Evolutionary conservation across 1,139 yeast genomes (phyloP), one percentile per base, ranked within the genome.

Genomic region (Magnusiomyces suaveolens): DNA sequence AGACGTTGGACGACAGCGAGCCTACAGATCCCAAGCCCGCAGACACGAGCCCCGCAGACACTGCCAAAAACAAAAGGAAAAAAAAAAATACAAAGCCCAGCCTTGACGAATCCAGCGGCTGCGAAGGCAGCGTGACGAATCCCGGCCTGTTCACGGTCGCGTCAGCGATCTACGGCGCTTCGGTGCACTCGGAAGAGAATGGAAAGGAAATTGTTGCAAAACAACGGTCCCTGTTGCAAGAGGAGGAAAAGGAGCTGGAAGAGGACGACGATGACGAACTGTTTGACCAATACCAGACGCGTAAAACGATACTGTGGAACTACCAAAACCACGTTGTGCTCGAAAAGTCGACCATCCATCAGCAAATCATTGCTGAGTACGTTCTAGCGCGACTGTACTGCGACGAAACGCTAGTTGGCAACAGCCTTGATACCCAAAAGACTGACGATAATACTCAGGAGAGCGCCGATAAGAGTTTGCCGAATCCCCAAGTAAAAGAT

Each of bases 311-410:
- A 6, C 18, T 25, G n/a, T 26, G 36, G 48, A 32, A 46, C 20
- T 16, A 8, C 14, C 48, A 46, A 29, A 26, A 25, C 4, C 21
- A 46, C 8, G 38, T 46, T 4, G 36, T n/a, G 12, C 16, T 24
- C 20, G 48, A 46, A 25, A 46, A 26, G 18, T 12, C 21, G 18
- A 38, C 21, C 4, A 10, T 48, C 18, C 50, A 33, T 18, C 29
- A 36, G 18, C 32, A 38, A 18, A 44, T 52, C 14, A 46, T 52
- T 24, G 52, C 50, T 20, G 54, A 52, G 29, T 52, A 52, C 21
- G 47, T 52, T 2, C 32, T 52, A 39, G 52, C 52, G 1, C 26
- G 54, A 10, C 38, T 52, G 3, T 52, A 52, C 43, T 24, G 49
- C 16, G 46, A 43, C 4, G 52, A 18, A 3, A 10, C 24, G 2